Evolutionary conservation across 371 early-diverging fungal species (phyloP), one percentile per base, ranked within the genome.

Genomic region (Mucor lusitanicus): DNA sequence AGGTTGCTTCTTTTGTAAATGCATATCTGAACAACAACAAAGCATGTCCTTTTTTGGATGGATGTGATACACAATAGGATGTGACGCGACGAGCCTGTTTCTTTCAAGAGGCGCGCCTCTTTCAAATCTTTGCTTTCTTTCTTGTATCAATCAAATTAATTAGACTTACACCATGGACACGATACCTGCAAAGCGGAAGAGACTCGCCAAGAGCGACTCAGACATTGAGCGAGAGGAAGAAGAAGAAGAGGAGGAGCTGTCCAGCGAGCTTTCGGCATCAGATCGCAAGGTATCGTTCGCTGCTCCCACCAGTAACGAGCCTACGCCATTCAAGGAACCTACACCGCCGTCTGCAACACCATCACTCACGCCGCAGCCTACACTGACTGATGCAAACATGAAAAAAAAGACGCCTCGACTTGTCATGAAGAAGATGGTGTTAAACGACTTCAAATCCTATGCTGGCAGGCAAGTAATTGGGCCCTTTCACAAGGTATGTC

Each of bases 401-500:
- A 30, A 65, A 70, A 71, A 54, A 61, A 69, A 60, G 42, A 59
- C 30, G 27, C 88, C 86, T 58, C 85, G 99, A 2, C 86, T 98
- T 19, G 88, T 98, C 12, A 96, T 99, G 64, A 88, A 89, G 17
- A 93, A 95, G 68, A 92, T 99, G 92, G 92, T 95, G 12, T 85
- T 97, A 25, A 82, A 87, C 55, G 95, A 99, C 85, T 98, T 99
- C 85, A 99, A 99, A 72, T 97, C 97, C 0, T 99, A 99, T 75
- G 94, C 94, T 33, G 98, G 98, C 0, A 78, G 87, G 28, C 92
- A 95, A 66, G 92, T 91, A 25, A 94, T 99, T 63, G 99, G 99
- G 0, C 98, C 99, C n/a, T 98, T 97, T 75, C 97, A 99, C 78
- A 95, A 97, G 85, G 95, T 94, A 86, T 37, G 70, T 13, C 50